Evolutionary conservation across 345 rosid genomes (phyloP).

Genomic region (Syzygium oleosum): DNA sequence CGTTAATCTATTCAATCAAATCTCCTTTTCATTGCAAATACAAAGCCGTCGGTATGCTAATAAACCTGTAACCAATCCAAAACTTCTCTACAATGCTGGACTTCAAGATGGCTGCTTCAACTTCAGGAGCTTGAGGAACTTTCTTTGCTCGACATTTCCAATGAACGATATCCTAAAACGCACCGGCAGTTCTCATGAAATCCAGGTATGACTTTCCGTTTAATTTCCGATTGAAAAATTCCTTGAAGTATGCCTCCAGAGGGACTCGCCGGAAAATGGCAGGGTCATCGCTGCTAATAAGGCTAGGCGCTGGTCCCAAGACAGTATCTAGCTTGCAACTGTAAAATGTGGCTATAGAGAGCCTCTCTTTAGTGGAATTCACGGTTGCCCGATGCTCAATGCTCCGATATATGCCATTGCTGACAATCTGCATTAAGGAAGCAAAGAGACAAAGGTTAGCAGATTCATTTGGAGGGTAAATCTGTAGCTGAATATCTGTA

Average conservation of each 20-base stretch:
- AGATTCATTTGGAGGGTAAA: neutral
- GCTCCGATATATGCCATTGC: slow-evolving; percentile 7
- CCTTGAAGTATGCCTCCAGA: slow-evolving; percentile 2
- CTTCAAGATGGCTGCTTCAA: no score
- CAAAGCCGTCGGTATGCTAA: no score
- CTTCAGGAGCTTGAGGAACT: neutral
- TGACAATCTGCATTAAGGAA: neutral
- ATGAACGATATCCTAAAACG: neutral
- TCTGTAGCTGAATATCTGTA: neutral
- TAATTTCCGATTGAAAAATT: neutral
- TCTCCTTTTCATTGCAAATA: no score
- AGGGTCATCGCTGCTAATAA: neutral
- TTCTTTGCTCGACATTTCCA: neutral
- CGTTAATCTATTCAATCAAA: no score
- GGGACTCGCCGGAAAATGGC: slow-evolving; percentile 1
- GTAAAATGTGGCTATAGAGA: slow-evolving; percentile 8
- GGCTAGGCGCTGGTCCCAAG: slow-evolving; percentile 6
- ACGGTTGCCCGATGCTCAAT: slow-evolving; percentile 9
- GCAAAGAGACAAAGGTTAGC: neutral
- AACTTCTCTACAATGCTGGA: no score
- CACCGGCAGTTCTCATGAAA: neutral
- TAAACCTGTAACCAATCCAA: no score
- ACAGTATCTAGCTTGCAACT: neutral
- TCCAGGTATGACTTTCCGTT: neutral
- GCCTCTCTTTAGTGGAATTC: slow-evolving; percentile 8